Evolutionary conservation across 2,329 filamentous ascomycete genomes (phyloP).

Genomic region (Clonostachys rhizophaga): DNA sequence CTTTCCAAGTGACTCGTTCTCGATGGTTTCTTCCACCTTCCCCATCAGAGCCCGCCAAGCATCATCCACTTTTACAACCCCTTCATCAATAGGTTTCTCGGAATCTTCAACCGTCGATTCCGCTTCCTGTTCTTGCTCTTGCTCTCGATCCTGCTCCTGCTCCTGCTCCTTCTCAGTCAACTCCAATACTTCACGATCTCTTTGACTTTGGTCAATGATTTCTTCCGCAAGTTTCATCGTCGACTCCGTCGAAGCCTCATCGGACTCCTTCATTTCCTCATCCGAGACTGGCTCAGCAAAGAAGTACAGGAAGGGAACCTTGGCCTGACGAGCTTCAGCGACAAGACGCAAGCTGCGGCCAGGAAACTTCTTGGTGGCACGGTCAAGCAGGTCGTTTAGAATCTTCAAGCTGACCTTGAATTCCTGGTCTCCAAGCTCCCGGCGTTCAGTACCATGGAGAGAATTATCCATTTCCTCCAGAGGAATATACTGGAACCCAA

Average conservation of each 20-base stretch:
- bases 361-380: conserved; percentile 71
- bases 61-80: conserved; percentile 20
- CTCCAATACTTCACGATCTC: background rate
- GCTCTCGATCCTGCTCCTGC: background rate
- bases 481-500: conserved; percentile 93
- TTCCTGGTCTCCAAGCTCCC: conserved; percentile 70
- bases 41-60: conserved; percentile 51
- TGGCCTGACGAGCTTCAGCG: conserved; percentile 67
- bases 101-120: conserved; percentile 9
- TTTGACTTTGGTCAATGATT: background rate
- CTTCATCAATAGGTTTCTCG: conserved; percentile 11
- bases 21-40: conserved; percentile 51
- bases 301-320: conserved; percentile 72
- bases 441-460: conserved; percentile 72
- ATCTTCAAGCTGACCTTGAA: conserved; percentile 78
- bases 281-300: conserved; percentile 82
- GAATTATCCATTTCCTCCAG: conserved; percentile 84
- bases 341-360: conserved; percentile 72
- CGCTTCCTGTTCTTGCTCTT: background rate
- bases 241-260: background rate
- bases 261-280: conserved; percentile 53
- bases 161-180: background rate
- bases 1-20: conserved; percentile 50
- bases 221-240: background rate
- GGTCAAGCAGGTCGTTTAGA: conserved; percentile 74